Evolutionary conservation across 345 rosid genomes (phyloP), one percentile per base, ranked within the genome.

Genomic region (Raphanus raphanistrum): DNA sequence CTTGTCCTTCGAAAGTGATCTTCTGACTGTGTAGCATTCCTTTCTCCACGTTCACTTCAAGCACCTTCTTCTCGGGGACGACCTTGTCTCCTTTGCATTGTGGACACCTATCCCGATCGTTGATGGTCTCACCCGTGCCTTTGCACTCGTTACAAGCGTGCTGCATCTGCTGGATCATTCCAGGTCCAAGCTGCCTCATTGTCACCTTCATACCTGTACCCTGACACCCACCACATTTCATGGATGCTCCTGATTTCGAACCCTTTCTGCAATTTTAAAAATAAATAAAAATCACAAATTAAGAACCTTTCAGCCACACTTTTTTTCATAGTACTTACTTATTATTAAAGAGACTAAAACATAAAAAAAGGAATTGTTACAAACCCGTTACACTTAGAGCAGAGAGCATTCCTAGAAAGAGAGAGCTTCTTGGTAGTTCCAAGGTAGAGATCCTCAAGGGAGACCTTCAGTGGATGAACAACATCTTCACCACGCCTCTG

Each of bases 91-190:
- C 98, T 77, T 87, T 89, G 84, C 97, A 94, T 60, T 83, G 88
- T 4, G 87, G 64, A 86, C 98, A 94, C 25, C 98, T 85, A 33
- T 90, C 96, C 74, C 86, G 76, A 3, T 90, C 96, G 15, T 74
- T 85, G 31, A 94, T 92, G 7, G 85, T 81, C 80, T 90, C 98
- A 1, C 98, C 98, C 5, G 97, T 90, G 8, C 67, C 31, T 28
- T 28, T 28, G 31, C 31, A 28, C 31, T 28, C 31, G 31, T 28
- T 28, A 28, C 31, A 28, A 28, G 31, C 31, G 4, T 28, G 31
- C 31, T 94, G 98, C 96, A 90, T 85, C 85, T 94, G 97, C 80
- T 94, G 98, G 75, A 94, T 89, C 98, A 94, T 92, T n/a, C 90
- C 86, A 21, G 97, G 98, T 10, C 98, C 93, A 3, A 94, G 80